These are phyloP conservation scores for Cryptococcus sp. DNA, from an alignment of 1,284 basidiomycete species.

Conservation along the genomic window DNA sequence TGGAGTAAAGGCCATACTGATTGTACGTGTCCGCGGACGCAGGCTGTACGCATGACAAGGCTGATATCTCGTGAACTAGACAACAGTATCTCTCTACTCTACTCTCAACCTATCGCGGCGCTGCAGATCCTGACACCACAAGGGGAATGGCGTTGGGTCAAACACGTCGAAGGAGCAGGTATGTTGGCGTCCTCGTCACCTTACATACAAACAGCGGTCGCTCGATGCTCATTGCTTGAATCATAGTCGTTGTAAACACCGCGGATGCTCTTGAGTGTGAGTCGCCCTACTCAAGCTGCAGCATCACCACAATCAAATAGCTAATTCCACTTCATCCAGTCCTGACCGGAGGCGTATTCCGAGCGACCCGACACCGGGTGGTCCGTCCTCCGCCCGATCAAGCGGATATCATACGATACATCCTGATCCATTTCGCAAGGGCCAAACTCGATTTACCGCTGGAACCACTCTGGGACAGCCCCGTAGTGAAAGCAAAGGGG, in stretches of 20 bases:
- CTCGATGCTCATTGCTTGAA: no score
- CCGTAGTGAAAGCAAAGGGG: slow-evolving; percentile 21
- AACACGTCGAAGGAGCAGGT: slow-evolving; percentile 34
- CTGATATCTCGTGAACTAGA: slow-evolving; percentile 5
- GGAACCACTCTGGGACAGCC: slow-evolving; percentile 26
- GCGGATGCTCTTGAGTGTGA: no score
- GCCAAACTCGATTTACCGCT: slow-evolving; percentile 13
- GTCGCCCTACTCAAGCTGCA: no score
- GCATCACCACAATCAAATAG: no score
- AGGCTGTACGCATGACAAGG: background rate
- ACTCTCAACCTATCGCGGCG: slow-evolving; percentile 51
- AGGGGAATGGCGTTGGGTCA: slow-evolving; percentile 50
- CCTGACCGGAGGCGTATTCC: no score
- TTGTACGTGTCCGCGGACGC: slow-evolving; percentile 20
- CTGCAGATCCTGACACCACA: slow-evolving; percentile 52
- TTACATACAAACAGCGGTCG: background rate
- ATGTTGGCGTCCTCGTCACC: background rate
- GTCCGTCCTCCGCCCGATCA: slow-evolving; percentile 24
- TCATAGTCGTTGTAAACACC: no score
- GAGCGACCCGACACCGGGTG: slow-evolving; percentile 16
- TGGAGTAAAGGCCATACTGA: slow-evolving; percentile 52
- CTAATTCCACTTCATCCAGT: no score
- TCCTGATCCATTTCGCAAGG: slow-evolving; percentile 31
- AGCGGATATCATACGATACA: slow-evolving; percentile 25
- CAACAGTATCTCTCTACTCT: slow-evolving; percentile 50